A percentile compares a stretch with the other conserved stretches of the same genome.
Evolutionary conservation across 2,329 filamentous ascomycete species (phyloP).

Genomic region (Penicillium paneum): DNA sequence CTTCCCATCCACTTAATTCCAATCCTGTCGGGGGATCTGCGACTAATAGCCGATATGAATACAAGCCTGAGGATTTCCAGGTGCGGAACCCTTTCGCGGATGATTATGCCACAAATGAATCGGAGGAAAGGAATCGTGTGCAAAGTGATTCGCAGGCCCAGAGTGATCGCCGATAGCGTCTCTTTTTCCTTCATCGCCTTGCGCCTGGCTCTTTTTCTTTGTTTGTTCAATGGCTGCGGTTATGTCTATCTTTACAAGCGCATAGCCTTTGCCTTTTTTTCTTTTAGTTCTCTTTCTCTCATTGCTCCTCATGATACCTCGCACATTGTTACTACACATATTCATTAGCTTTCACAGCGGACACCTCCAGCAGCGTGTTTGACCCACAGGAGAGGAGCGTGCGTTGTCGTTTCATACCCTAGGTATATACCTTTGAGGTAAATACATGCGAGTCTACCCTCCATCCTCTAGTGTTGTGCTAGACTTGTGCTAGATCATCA

Average conservation of each 20-base stretch:
- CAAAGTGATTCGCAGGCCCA: not conserved
- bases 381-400: not conserved
- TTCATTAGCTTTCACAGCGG: not conserved
- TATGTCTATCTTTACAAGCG: not conserved
- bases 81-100: conserved; percentile 45
- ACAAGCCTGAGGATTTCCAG: conserved; percentile 39
- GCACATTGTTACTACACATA: not conserved
- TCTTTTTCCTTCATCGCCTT: not conserved
- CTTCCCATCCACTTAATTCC: not conserved
- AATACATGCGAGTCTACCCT: not conserved
- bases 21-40: not conserved
- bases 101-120: conserved; percentile 21
- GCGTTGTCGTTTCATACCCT: not conserved
- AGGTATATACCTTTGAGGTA: not conserved
- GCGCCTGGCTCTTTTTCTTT: not conserved
- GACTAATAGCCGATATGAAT: conserved; percentile 29
- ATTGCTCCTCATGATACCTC: conserved; percentile 5
- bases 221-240: not conserved
- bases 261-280: not conserved
- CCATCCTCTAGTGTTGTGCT: not conserved
- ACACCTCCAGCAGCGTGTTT: not conserved
- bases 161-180: not conserved
- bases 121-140: conserved; percentile 9
- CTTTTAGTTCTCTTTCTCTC: not conserved
- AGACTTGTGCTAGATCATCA: not conserved